phyloP scores from a whole-genome alignment of 352 stramenopile species.

The Phytophthora hybrid region DNA sequence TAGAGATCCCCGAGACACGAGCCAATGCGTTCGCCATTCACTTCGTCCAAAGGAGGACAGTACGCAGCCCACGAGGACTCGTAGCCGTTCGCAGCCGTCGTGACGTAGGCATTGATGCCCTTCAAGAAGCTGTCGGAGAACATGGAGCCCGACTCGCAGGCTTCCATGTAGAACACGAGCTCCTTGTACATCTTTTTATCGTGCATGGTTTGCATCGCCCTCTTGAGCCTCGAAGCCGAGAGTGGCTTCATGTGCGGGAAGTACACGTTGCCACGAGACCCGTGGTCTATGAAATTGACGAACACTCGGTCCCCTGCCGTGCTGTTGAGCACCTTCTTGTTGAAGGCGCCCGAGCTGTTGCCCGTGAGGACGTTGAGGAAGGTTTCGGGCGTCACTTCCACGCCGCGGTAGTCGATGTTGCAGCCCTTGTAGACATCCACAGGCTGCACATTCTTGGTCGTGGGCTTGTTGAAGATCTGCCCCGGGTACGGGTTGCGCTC shows the following conservation, averaged over 20 bases:
- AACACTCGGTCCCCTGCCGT: conserved; percentile 90
- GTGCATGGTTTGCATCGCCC: conserved; percentile 84
- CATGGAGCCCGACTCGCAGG: conserved; percentile 93
- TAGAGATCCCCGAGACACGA: conserved; percentile 92
- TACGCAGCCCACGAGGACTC: conserved; percentile 93
- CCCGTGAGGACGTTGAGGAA: conserved; percentile 90
- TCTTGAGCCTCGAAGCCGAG: conserved; percentile 68
- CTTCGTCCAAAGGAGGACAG: conserved; percentile 81
- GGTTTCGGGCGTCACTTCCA: conserved; percentile 87
- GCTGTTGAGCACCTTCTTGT: conserved; percentile 89
- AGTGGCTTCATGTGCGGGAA: conserved; percentile 85
- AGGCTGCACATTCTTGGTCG: conserved; percentile 46
- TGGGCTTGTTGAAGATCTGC: conserved; percentile 90
- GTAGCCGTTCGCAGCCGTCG: conserved; percentile 87
- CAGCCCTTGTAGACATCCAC: conserved; percentile 91
- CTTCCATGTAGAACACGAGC: conserved; percentile 93
- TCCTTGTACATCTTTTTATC: conserved; percentile 90
- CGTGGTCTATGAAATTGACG: conserved; percentile 94
- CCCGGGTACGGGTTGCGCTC: conserved; percentile 89
- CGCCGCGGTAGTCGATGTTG: conserved; percentile 75
- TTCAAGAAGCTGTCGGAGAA: conserved; percentile 80
- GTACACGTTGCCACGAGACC: conserved; percentile 82
- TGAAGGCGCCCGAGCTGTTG: conserved; percentile 60
- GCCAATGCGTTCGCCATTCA: conserved; percentile 73
- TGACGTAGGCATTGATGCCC: conserved; percentile 89